Evolutionary conservation across 306 rosid species (phyloP).

Genomic region (Trifolium repens): DNA sequence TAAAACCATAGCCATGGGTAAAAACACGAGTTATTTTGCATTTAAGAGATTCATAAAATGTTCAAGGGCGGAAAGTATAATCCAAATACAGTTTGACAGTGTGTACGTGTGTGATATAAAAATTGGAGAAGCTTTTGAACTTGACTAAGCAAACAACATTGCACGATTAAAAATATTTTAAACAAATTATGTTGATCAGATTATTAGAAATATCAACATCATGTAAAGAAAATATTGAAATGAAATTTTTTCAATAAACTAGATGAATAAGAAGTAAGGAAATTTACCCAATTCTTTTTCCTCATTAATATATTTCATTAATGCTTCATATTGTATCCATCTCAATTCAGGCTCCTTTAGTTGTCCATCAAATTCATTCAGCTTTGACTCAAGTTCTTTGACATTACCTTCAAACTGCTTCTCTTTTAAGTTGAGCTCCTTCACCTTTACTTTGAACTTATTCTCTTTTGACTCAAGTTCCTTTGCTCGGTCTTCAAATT

Average conservation of each 20-base stretch:
- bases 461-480: not conserved
- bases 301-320: conserved; percentile 23
- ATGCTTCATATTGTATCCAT: conserved; percentile 34
- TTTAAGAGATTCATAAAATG: not conserved
- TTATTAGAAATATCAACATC: not conserved
- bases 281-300: conserved; percentile 49
- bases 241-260: conserved; percentile 23
- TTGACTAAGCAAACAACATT: conserved; percentile 18
- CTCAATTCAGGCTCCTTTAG: conserved; percentile 42
- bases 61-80: not conserved
- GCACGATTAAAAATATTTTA: not conserved
- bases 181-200: not conserved
- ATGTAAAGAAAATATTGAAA: conserved; percentile 6
- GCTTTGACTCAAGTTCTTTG: conserved; percentile 39
- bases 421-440: conserved; percentile 28
- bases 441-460: conserved; percentile 33
- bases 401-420: conserved; percentile 12
- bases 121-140: conserved; percentile 18
- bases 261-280: conserved; percentile 11
- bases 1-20: not conserved
- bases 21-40: not conserved
- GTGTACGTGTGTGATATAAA: not conserved
- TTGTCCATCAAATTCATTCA: conserved; percentile 38
- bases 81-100: not conserved
- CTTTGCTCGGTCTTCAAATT: not conserved